Evolutionary conservation across 345 rosid genomes (phyloP), one percentile per base, ranked within the genome.

Genomic region (Geranium brycei): DNA sequence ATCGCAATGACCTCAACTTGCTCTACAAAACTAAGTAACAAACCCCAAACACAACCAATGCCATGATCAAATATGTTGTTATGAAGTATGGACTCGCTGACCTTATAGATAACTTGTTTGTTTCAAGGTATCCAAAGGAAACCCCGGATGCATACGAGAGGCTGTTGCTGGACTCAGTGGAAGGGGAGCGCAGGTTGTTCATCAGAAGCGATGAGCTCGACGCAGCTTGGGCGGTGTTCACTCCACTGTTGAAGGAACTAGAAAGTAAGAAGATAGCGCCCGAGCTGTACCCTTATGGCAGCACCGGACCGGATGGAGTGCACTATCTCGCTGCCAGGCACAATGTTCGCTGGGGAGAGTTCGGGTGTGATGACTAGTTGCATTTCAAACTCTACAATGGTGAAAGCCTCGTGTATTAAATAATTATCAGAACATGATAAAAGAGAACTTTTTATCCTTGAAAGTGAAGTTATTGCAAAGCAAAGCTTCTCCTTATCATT

Each of bases 141-240:
- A 78, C 64, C 17, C 83, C 81, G 0, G 81, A 75, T 69, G 81
- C 84, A 64, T 83, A 78, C 41, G 84, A 78, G 77, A 76, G 84
- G 75, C 77, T 80, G 1, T 73, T 78, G 15, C 66, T 80, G 51
- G 85, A 78, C 17, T 75, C 85, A 3, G 71, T 78, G 23, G 76
- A 67, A 71, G 87, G 83, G 30, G 83, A 83, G 61, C 57, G 76
- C 51, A 64, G 78, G 66, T 28, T 75, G 40, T 83, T 83, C 64
- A 74, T 83, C 12, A 63, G 87, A 64, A 76, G 84, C 4, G 83
- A 83, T 5, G 84, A 82, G 73, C 79, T 82, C 3, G 84, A 76
- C 66, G 87, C 84, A 59, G 82, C 81, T 15, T 82, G 84, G 84
- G 66, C 63, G 17, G 63, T 80, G n/a, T 80, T 82, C 64, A 76